phyloP scores from a whole-genome alignment of 1,284 basidiomycete genomes.

The Fomitopsis schrenkii region DNA sequence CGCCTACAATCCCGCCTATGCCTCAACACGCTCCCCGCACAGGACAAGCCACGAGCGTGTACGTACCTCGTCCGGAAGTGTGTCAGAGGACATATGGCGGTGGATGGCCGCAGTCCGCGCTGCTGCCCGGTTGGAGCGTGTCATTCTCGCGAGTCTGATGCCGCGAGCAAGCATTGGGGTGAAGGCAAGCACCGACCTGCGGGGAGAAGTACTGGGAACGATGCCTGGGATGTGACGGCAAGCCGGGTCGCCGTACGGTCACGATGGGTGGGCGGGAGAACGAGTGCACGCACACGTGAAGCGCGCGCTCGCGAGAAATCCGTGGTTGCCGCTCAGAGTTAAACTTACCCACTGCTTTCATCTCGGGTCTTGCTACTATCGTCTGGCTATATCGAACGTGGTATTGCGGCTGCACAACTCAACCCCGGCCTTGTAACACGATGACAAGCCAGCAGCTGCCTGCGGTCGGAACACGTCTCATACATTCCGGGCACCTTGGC shows the following conservation, averaged over 20 bases:
- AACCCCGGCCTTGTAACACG: not conserved
- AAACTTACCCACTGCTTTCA: not conserved
- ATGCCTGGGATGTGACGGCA: not conserved
- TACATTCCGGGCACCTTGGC: constrained; percentile 46
- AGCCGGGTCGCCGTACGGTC: constrained; percentile 1
- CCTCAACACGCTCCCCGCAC: not conserved
- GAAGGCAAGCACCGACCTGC: constrained; percentile 3
- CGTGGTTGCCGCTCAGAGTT: not conserved
- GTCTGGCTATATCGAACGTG: not conserved
- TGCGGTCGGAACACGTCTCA: constrained; percentile 47
- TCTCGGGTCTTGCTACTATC: not conserved
- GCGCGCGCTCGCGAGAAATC: not conserved
- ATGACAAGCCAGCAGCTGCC: constrained; percentile 17
- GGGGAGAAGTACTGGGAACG: not conserved
- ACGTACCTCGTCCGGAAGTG: constrained; percentile 6
- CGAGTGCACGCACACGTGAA: constrained; percentile 1
- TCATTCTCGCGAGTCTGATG: constrained; percentile 38
- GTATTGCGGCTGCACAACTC: not conserved
- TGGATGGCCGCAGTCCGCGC: constrained; percentile 53
- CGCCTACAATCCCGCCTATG: constrained; percentile 30
- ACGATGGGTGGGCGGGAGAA: not conserved
- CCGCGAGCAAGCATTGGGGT: constrained; percentile 14
- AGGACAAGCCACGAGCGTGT: constrained; percentile 7
- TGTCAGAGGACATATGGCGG: constrained; percentile 44
- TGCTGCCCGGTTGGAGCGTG: constrained; percentile 33